Percentiles rank a stretch among this genome's conserved stretches.
Conservation (phyloP, 495 filamentous ascomycete genomes). For the Rhypophila decipiens region DNA sequence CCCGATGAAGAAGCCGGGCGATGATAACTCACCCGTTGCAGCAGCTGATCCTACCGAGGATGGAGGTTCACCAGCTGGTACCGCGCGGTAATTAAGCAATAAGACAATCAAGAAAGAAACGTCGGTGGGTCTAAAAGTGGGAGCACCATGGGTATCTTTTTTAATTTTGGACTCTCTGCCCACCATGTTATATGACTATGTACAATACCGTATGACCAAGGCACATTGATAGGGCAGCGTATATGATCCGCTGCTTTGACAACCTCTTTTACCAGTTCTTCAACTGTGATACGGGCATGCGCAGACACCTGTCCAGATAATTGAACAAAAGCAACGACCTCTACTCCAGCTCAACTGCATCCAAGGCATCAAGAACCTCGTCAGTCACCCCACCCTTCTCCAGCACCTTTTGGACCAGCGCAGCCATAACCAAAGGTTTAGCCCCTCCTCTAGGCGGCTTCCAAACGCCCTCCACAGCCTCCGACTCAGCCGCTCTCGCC, state of each 20-base stretch:
- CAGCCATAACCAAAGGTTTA: constrained; percentile 58
- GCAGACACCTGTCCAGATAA: no score
- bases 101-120: no score
- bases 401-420: constrained; percentile 61
- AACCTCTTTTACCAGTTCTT: no score
- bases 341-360: constrained; percentile 49
- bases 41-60: background rate
- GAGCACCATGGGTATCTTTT: no score
- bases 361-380: constrained; percentile 75
- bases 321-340: no score
- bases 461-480: constrained; percentile 68
- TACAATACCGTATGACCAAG: no score
- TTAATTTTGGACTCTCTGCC: no score
- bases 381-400: constrained; percentile 71
- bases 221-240: no score
- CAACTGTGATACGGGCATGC: no score
- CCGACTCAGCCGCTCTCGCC: constrained; percentile 44
- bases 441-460: constrained; percentile 68
- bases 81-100: background rate
- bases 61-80: background rate
- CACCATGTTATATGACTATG: no score
- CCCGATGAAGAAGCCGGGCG: constrained; percentile 1
- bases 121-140: no score
- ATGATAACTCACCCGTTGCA: background rate
- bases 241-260: no score